These are phyloP conservation scores for Fusarium aywerte DNA, from an alignment of 2,329 filamentous ascomycete genomes.

Conservation along the genomic window DNA sequence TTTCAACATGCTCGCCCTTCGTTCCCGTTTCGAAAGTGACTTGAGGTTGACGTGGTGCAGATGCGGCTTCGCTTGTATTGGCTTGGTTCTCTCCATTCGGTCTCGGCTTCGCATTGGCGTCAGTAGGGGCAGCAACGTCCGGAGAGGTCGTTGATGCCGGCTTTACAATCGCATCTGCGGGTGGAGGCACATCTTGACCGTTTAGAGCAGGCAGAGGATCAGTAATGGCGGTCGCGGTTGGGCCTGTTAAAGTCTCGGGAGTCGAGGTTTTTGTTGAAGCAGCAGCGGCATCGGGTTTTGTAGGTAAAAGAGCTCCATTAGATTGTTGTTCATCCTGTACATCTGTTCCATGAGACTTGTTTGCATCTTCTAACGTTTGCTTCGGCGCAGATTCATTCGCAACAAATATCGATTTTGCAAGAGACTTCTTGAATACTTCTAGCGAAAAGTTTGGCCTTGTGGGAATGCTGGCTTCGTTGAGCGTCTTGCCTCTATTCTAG, in stretches of 20 bases:
- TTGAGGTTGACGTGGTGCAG: conserved; percentile 41
- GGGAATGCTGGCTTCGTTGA: conserved; percentile 66
- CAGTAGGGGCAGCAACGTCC: conserved; percentile 13
- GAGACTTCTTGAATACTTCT: conserved; percentile 55
- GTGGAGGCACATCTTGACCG: background rate
- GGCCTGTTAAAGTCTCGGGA: conserved; percentile 23
- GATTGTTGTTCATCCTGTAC: conserved; percentile 22
- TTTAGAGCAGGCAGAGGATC: background rate
- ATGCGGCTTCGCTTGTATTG: background rate
- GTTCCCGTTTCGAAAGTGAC: conserved; percentile 50
- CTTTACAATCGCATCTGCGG: conserved; percentile 26
- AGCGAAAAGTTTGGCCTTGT: conserved; percentile 58
- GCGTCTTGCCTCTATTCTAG: conserved; percentile 51
- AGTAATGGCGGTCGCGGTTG: conserved; percentile 3
- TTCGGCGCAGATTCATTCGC: conserved; percentile 26
- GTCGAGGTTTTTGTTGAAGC: conserved; percentile 20
- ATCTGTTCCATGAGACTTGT: conserved; percentile 13
- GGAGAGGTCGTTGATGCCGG: conserved; percentile 11
- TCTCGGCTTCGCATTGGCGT: conserved; percentile 1
- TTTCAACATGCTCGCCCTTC: conserved; percentile 40
- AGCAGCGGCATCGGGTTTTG: conserved; percentile 25
- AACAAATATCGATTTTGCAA: conserved; percentile 47
- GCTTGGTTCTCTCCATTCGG: background rate
- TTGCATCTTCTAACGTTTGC: conserved; percentile 18
- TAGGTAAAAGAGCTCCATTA: conserved; percentile 17